Evolutionary conservation across 163 green algal species (phyloP).

Genomic region (Prototheca cutis): DNA sequence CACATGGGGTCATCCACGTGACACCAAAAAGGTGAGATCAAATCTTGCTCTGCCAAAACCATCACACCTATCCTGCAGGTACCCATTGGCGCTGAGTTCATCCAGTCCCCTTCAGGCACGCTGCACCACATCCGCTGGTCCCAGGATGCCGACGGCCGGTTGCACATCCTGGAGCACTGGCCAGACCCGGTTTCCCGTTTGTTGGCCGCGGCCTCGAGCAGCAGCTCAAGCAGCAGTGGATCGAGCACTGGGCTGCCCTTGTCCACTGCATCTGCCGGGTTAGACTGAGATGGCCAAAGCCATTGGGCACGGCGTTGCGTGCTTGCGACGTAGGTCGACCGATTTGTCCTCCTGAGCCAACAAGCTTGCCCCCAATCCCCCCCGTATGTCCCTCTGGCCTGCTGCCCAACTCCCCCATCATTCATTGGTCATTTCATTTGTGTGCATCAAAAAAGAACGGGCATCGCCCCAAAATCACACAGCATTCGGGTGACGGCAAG

Average conservation of each 20-base stretch:
- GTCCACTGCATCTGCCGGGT: too few species aligned
- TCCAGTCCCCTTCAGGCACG: slow-evolving; percentile 13
- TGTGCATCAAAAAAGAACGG: neutral
- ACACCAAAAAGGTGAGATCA: neutral
- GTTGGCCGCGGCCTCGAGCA: neutral
- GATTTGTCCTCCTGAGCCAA: too few species aligned
- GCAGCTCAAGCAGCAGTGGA: too few species aligned
- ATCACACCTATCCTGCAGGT: slow-evolving; percentile 8
- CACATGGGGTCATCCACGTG: too few species aligned
- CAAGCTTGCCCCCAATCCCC: too few species aligned
- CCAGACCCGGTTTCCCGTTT: neutral
- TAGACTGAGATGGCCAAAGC: too few species aligned
- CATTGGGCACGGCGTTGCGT: too few species aligned
- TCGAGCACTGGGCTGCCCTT: too few species aligned
- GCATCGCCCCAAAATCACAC: too few species aligned
- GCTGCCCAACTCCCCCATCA: too few species aligned
- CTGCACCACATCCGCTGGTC: slow-evolving; percentile 36
- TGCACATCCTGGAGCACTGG: slow-evolving; percentile 5
- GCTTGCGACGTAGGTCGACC: too few species aligned
- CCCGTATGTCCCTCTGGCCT: neutral
- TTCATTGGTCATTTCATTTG: neutral
- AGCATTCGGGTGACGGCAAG: too few species aligned
- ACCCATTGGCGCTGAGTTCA: slow-evolving; percentile 27
- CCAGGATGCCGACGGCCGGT: slow-evolving; percentile 18
- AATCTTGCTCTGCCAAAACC: neutral